Base-by-base conservation (phyloP, 2,329 filamentous ascomycete genomes). In the Pseudogymnoascus sp. region DNA sequence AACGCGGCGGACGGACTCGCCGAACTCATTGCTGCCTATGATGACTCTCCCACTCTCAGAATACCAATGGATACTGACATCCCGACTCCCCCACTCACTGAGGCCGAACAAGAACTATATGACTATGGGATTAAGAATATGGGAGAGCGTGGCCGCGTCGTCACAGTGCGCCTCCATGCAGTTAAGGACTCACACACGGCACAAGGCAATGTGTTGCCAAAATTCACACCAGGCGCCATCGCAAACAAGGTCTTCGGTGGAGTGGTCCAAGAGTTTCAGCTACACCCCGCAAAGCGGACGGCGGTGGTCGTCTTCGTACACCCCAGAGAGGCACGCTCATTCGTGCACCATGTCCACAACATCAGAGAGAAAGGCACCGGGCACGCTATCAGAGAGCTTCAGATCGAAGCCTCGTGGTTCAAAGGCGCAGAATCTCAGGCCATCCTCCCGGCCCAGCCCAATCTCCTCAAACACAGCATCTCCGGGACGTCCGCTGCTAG, bases 351-450 rank as follows among this genome's bases (percentile, higher is more conserved):
- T 44, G 33, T 64, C 18, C 35, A 35, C 11, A 33, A 31, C 5
- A 18, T 64, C 1, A 62, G 40, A 44, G n/a, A 42, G 6, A 53
- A 38, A 5, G 63, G 63, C 2, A 64, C 44, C 3, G 60, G 18
- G 12, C 63, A 63, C 5, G 60, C 62, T 21, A 59, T 56, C 10
- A 61, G 63, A 5, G 63, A 33, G 2, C 60, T 64, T 14, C 63
- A 63, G 23, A 63, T 64, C 7, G 63, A 64, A 14, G 63, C 60
- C 12, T 44, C 40, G 10, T 63, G 59, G 59, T 63, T 23, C 11
- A 47, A 40, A 14, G 37, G 60, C 21, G 10, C 2, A 16, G 60
- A 53, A 31, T 21, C 21, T 2, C 12, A 12, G 18, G 31, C 60
- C 5, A 62, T 47, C 23, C n/a, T 62, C 40, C 35, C 35, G 3